These are phyloP conservation scores for Termitomyces sp. DNA, from an alignment of 768 basidiomycete species.

Conservation along the genomic window DNA sequence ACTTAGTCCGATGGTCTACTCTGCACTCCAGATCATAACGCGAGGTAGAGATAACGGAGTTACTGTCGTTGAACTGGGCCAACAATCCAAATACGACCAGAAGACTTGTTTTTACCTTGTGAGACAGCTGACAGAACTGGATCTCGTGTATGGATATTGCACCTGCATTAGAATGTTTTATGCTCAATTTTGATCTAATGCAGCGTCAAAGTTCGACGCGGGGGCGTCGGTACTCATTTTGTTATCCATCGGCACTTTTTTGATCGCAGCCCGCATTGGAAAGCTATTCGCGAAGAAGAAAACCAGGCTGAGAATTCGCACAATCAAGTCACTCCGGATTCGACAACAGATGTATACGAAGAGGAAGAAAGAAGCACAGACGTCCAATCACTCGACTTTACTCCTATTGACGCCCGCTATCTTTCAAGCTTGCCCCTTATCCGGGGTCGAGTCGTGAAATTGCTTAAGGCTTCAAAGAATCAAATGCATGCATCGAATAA, in stretches of 20 bases:
- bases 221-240: conserved; percentile 73
- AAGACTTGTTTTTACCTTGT: conserved; percentile 89
- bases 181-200: not conserved
- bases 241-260: conserved; percentile 85
- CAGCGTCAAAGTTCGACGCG: conserved; percentile 74
- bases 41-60: conserved; percentile 75
- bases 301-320: conserved; percentile 37
- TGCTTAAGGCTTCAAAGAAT: conserved; percentile 69
- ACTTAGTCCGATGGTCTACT: conserved; percentile 82
- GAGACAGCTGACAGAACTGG: conserved; percentile 68
- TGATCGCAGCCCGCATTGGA: conserved; percentile 72
- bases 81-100: conserved; percentile 79
- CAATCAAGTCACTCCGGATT: conserved; percentile 5
- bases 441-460: conserved; percentile 63
- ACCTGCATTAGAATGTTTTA: not conserved
- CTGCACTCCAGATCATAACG: conserved; percentile 80
- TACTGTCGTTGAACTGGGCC: conserved; percentile 74
- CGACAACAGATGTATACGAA: conserved; percentile 22
- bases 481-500: conserved; percentile 71
- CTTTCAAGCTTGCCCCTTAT: conserved; percentile 73
- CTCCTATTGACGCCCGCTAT: conserved; percentile 74
- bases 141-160: conserved; percentile 55
- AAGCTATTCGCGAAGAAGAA: conserved; percentile 71
- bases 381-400: conserved; percentile 46
- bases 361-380: conserved; percentile 33